Evolutionary conservation across 176 grass and related monocot species (phyloP), one percentile per base, ranked within the genome.

Genomic region (Oryza punctata): DNA sequence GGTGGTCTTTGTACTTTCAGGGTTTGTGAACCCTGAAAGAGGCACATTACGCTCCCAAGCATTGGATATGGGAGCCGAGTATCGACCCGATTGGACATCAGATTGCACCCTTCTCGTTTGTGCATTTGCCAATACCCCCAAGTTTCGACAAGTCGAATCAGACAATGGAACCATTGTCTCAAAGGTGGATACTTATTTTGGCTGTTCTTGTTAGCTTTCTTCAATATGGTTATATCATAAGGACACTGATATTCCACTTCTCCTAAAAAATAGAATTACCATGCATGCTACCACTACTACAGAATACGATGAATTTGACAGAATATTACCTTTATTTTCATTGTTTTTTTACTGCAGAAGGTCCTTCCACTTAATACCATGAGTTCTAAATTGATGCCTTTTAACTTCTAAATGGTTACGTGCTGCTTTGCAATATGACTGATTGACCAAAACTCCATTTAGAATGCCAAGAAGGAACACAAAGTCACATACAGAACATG

Each of bases 61-160:
- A 44, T 87, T 94, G 71, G 97, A 96, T 37, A 94, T 96, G 91
- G 97, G 97, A 19, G 97, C 93, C 4, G 89, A 89, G 61, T 99
- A 94, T 84, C 83, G 78, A 37, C 88, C 93, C 1, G 97, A 96
- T 73, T 99, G 97, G 97, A 86, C 83, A 24, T 84, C 87, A 0
- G 89, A 96, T 79, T 92, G 93, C 78, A 96, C 91, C 40, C 90
- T 99, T 79, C 97, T 99, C 87, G 86, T 99, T 41, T 96, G 93
- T 81, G 97, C 97, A 38, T 99, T 96, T 79, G 67, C 86, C 30
- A 96, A 80, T 78, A 96, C 93, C 57, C 93, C 93, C 44, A 99
- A 99, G 78, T 99, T 99, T 24, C 84, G 85, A 82, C 93, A 99
- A 37, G 93, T 99, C 24, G 57, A 88, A 25, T 85, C 84, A 5